These are phyloP conservation scores for Huiozyma sinensis DNA, from an alignment of 805 yeast species.

Conservation along the genomic window DNA sequence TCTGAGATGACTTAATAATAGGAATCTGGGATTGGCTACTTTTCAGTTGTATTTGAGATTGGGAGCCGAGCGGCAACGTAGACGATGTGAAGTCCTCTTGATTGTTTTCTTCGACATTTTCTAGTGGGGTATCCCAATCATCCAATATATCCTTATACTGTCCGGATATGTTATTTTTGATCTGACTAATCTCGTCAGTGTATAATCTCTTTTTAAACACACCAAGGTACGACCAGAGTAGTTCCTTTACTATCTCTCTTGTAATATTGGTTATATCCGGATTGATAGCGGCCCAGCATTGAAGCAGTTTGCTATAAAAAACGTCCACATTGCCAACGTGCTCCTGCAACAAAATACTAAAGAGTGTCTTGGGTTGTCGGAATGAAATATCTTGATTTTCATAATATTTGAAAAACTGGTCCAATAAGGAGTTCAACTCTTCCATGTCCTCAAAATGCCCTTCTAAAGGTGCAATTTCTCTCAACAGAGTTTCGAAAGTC, in stretches of 20 bases:
- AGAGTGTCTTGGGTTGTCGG: conserved; percentile 8
- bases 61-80: conserved; percentile 5
- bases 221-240: conserved; percentile 10
- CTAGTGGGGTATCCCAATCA: conserved; percentile 15
- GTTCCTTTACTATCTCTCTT: conserved; percentile 11
- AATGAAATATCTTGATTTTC: conserved; percentile 13
- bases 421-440: conserved; percentile 20
- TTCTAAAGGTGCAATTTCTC: conserved; percentile 8
- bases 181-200: conserved; percentile 1
- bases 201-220: conserved; percentile 7
- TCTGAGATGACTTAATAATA: conserved; percentile 22
- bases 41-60: conserved; percentile 10
- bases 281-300: conserved; percentile 21
- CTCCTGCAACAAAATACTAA: conserved; percentile 13
- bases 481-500: conserved; percentile 5
- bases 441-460: conserved; percentile 9
- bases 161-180: conserved; percentile 6
- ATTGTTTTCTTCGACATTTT: conserved; percentile 6
- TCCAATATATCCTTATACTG: conserved; percentile 13
- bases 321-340: conserved; percentile 10
- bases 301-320: conserved; percentile 18
- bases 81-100: not conserved
- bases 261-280: conserved; percentile 11
- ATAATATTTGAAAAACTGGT: conserved; percentile 20
- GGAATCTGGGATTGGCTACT: conserved; percentile 23